Percentiles rank a stretch among this genome's conserved stretches.
Conservation (phyloP, 129 eudicot species). For the Lactuca sativa region DNA sequence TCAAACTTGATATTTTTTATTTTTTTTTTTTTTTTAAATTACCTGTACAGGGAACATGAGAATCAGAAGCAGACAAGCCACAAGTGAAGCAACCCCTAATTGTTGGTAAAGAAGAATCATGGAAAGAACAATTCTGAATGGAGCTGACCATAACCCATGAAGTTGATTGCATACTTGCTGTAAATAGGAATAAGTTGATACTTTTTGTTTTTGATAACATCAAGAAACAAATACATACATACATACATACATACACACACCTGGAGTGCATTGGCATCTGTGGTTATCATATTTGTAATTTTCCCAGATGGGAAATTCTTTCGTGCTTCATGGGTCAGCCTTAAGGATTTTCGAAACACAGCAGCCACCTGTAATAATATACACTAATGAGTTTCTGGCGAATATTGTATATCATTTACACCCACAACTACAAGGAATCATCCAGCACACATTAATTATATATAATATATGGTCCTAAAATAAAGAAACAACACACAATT, state of each 20-base stretch:
- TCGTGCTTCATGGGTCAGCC: slow-evolving; percentile 84
- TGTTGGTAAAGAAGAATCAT: slow-evolving; percentile 85
- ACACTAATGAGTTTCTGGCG: background rate
- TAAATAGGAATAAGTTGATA: slow-evolving; percentile 19
- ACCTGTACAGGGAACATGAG: slow-evolving; percentile 93
- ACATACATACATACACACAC: slow-evolving; percentile 39
- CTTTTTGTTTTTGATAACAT: background rate
- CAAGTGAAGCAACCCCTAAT: slow-evolving; percentile 81
- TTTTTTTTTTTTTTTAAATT: slow-evolving; percentile 3
- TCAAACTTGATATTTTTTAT: too few relatives aligned
- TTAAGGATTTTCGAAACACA: slow-evolving; percentile 78
- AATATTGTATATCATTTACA: too few relatives aligned
- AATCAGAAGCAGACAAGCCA: slow-evolving; percentile 68
- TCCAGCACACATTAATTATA: too few relatives aligned
- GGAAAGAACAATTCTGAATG: slow-evolving; percentile 78
- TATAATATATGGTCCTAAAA: too few relatives aligned
- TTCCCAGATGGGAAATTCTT: slow-evolving; percentile 72
- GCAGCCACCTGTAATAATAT: slow-evolving; percentile 67
- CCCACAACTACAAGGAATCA: too few relatives aligned
- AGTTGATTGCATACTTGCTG: slow-evolving; percentile 96
- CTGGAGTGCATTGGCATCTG: slow-evolving; percentile 96
- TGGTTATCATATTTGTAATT: slow-evolving; percentile 89
- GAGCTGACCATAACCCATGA: slow-evolving; percentile 94
- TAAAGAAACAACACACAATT: too few relatives aligned
- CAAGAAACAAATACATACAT: background rate